Conservation (phyloP, 176 grass and related monocot genomes). For the Ampelocalamus luodianensis region DNA sequence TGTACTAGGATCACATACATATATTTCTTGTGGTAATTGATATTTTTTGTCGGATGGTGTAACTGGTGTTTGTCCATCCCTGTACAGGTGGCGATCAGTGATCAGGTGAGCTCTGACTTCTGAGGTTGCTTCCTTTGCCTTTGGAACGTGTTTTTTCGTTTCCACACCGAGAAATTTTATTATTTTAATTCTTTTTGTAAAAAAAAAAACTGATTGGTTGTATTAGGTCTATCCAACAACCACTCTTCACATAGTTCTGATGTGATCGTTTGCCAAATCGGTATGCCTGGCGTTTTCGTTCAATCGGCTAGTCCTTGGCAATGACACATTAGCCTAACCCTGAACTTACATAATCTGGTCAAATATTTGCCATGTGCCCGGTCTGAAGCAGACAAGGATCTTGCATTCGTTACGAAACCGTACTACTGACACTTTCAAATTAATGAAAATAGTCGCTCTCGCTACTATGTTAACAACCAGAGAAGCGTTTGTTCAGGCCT, state of each 20-base stretch:
- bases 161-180: not conserved
- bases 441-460: not conserved
- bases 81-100: not conserved
- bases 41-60: too few relatives aligned
- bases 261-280: constrained; percentile 15
- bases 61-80: not conserved
- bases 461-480: constrained; percentile 12
- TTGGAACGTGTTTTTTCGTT: not conserved
- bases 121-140: not conserved
- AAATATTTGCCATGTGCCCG: not conserved
- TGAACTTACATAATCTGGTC: not conserved
- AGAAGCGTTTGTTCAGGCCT: constrained; percentile 7
- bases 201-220: not conserved
- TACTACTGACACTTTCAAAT: not conserved
- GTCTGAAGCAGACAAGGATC: constrained; percentile 5
- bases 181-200: not conserved
- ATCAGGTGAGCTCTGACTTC: not conserved
- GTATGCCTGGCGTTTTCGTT: not conserved
- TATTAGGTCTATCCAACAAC: not conserved
- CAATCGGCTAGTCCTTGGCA: constrained; percentile 6
- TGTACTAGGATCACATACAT: too few relatives aligned
- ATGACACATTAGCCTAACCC: not conserved
- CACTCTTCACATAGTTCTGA: not conserved
- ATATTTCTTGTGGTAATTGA: too few relatives aligned
- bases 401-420: constrained; percentile 3